These are phyloP conservation scores for Paraglomus brasilianum DNA, from an alignment of 192 early-diverging fungal genomes.

Conservation along the genomic window DNA sequence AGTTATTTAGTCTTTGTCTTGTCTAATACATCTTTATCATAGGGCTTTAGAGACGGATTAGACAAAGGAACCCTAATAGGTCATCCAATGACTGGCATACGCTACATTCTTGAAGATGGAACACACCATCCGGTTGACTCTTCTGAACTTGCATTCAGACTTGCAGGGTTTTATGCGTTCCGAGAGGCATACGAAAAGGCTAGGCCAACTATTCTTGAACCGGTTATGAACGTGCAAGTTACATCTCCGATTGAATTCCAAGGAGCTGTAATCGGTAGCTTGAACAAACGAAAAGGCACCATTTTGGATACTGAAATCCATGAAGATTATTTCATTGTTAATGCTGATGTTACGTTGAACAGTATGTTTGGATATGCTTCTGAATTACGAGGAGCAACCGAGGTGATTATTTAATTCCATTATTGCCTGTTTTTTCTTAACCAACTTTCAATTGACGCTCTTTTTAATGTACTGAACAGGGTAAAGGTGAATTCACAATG, in stretches of 20 bases:
- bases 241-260: conserved; percentile 92
- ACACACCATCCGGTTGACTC: conserved; percentile 92
- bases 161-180: conserved; percentile 85
- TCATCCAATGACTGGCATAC: conserved; percentile 80
- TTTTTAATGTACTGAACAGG: conserved; percentile 48
- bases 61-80: conserved; percentile 91
- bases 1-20: background rate
- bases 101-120: conserved; percentile 92
- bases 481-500: conserved; percentile 99
- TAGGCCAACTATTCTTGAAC: conserved; percentile 85
- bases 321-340: conserved; percentile 87
- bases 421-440: background rate
- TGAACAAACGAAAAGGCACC: conserved; percentile 97
- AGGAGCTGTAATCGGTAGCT: conserved; percentile 82
- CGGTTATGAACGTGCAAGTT: conserved; percentile 93
- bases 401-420: background rate
- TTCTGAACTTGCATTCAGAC: conserved; percentile 92
- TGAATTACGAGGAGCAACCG: conserved; percentile 86
- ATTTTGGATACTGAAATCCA: conserved; percentile 90
- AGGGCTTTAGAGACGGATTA: conserved; percentile 84
- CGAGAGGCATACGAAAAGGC: conserved; percentile 84
- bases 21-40: background rate
- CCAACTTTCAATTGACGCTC: background rate
- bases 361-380: conserved; percentile 99
- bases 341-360: conserved; percentile 90